Base-by-base conservation (phyloP, 768 basidiomycete species). In the Hericium rajendrae region DNA sequence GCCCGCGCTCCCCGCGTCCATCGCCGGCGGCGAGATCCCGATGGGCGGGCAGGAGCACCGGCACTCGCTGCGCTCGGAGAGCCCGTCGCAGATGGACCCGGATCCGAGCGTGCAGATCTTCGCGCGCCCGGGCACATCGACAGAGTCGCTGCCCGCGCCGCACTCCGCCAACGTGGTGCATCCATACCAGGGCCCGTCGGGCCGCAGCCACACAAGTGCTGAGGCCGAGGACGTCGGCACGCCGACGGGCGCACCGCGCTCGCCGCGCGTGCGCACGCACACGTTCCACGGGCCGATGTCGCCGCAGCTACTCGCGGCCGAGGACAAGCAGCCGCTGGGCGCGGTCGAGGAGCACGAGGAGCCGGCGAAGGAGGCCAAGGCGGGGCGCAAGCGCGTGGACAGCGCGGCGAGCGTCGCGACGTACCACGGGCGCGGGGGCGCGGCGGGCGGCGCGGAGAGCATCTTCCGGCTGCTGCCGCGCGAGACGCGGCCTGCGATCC, bases 381-480 rank as follows among this genome's bases (percentile, higher is more conserved):
- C 39, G n/a, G 4, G 53, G 16, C 67, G 71, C 22, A 38, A 60
- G 2, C 70, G 71, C 53, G 67, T 67, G 43, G 69, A 69, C 62
- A 69, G 68, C 62, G 37, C 60, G 20, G 65, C 70, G n/a, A 69
- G 68, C 48, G 79, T 84, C 53, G 71, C 80, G 46, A 91, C 91
- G 1, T 88, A 82, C 76, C 80, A 82, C 63, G 13, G n/a, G 10
- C 43, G 20, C 43, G 67, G 73, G 53, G 82, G 80, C 22, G 22
- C 22, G 22, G 80, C 56, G 1, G 55, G 80, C 55, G 86, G 89
- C 18, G 85, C 91, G 26, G 95, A 98, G 69, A 94, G 92, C 8
- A 97, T 99, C 66, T 98, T 99, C 78, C 84, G 95, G 18, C 78
- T 98, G 10, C 79, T 99, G 22, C 97, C 97, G 2, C 86, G 97